Base-by-base conservation (phyloP, 345 rosid genomes). In the Rhodomyrtus tomentosa region DNA sequence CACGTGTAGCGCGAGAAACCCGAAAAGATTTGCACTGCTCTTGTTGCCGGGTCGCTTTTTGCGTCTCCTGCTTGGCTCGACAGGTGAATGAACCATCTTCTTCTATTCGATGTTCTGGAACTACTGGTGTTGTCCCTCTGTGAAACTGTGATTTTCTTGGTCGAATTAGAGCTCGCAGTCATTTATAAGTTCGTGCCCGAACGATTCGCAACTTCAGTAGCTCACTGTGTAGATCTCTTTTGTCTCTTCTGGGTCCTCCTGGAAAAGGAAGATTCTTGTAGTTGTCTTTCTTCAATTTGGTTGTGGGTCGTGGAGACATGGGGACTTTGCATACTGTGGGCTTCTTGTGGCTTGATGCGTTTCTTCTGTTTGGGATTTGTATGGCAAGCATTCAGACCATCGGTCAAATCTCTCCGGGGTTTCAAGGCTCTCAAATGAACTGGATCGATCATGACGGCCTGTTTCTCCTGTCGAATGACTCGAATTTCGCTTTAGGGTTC, bases 401-500 rank as follows among this genome's bases (percentile, higher is more conserved):
- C 49, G 93, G 91, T 20, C 56, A 76, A 49, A 88, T 93, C 53
- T 42, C 82, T 59, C 93, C 94, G 29, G 90, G 91, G 49, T 90
- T 90, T 16, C 84, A 85, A 85, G 89, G 92, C 81, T 84, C 93
- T 68, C 88, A 85, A 83, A 89, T 55, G 89, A 87, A 88, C 62
- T 93, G 90, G 89, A 84, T 81, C 4, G 89, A 92, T 56, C 85
- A 87, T 29, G 79, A 82, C 6, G 95, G 95, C 21, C 25, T 59
- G 16, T 91, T 91, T 87, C 86, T 93, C 49, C 68, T 83, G 6
- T 93, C 95, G 25, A 86, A 85, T 29, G 85, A 81, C 84, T 87
- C 90, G 24, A 82, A 45, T 55, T 93, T 90, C 80, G 89, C 89
- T 40, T 86, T 91, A 7, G 91, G 93, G 5, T 91, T 93, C 86